Evolutionary conservation across 139 green algal species (phyloP).

Genomic region (Spirogloea muscicola): DNA sequence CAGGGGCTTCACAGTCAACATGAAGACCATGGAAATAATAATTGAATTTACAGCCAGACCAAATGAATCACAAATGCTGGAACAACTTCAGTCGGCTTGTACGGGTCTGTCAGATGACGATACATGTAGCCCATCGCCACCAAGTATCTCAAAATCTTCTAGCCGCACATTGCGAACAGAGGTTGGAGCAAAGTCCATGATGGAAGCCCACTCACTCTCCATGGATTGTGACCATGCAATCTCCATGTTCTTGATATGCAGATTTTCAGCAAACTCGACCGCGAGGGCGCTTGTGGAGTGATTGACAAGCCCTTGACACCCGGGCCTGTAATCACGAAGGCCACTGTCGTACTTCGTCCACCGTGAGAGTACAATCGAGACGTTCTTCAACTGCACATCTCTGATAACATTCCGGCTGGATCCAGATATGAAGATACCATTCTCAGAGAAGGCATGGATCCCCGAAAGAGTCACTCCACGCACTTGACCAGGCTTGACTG

Average conservation of each 20-base stretch:
- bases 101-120: no score
- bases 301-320: slow-evolving; percentile 18
- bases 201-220: no score
- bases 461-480: slow-evolving; percentile 11
- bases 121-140: no score
- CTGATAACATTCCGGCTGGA: not conserved
- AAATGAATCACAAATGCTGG: no score
- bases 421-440: slow-evolving; percentile 28
- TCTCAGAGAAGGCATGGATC: slow-evolving; percentile 22
- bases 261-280: slow-evolving; percentile 58
- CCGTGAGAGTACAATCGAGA: not conserved
- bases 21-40: no score
- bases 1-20: no score
- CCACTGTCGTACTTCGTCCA: slow-evolving; percentile 18
- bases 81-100: no score
- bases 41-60: no score
- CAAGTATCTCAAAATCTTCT: no score
- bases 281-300: slow-evolving; percentile 12
- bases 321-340: slow-evolving; percentile 9
- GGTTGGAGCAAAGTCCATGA: no score
- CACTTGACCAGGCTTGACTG: not conserved
- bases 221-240: no score
- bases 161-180: no score
- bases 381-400: slow-evolving; percentile 3
- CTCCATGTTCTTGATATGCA: not conserved